Evolutionary conservation across 257 asterid genomes (phyloP), one percentile per base, ranked within the genome.

Genomic region (Fraxinus excelsior): DNA sequence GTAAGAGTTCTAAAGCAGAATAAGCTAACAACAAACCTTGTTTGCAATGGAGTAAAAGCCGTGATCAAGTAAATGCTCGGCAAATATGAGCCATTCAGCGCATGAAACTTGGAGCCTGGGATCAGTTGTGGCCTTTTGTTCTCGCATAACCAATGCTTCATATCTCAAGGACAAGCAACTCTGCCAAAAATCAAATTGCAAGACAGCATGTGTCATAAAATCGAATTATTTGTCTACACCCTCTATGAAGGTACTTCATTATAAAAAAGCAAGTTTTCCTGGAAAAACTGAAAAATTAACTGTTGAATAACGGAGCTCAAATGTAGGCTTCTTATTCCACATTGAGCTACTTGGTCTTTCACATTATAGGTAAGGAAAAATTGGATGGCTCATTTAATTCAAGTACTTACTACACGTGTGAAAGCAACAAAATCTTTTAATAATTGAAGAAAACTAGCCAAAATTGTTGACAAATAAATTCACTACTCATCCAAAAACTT

Each of bases 81-180:
- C 91, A 58, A 92, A 91, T 75, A 79, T 83, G 74, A 89, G 86
- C 97, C 98, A 94, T 76, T 94, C 97, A 34, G 74, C 65, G 76
- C 75, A 73, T 62, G 87, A 85, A 81, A 94, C 98, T 79, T 81
- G 84, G 62, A 92, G 92, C 82, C 80, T 81, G 23, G 81, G 80
- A 82, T 92, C 83, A 79, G 74, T 12, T 19, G 80, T 53, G 34
- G 94, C 76, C 84, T 79, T 86, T 64, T 87, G 83, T 34, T 94
- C 94, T 83, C 97, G 87, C 97, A 94, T 78, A 75, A 88, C 78
- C 81, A 94, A 78, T 69, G 97, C 98, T 79, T 94, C 98, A 62
- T 94, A 94, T 84, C 97, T 85, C 95, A 94, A 82, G 46, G 97
- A 91, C 89, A 94, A 84, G 87, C 92, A 94, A 86, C 93, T 91